Evolutionary conservation across 83 land plant species (phyloP).

Genomic region (Picea engelmannii): DNA sequence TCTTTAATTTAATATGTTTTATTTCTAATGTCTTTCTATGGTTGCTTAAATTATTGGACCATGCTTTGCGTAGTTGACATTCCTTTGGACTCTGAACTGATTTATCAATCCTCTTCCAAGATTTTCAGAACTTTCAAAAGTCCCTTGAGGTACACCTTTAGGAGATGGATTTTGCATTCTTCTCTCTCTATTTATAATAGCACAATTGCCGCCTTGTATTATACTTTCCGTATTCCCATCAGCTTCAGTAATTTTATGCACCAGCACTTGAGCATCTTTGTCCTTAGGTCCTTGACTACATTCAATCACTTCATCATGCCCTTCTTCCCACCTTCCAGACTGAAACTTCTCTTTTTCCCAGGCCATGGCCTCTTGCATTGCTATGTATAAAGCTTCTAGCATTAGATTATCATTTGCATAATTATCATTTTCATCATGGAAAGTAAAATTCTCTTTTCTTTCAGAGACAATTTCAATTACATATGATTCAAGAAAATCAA

Average conservation of each 20-base stretch:
- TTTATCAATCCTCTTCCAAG: neutral
- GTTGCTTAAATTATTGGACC: no score
- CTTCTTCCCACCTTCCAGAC: no score
- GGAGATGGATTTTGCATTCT: slow-evolving; percentile 1
- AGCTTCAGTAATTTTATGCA: no score
- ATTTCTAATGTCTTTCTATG: no score
- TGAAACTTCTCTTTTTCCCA: no score
- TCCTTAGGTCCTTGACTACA: no score
- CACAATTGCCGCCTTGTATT: neutral
- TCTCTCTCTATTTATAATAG: neutral
- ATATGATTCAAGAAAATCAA: slow-evolving; percentile 5
- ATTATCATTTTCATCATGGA: neutral
- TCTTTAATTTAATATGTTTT: neutral
- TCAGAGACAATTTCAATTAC: neutral
- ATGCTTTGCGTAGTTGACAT: no score
- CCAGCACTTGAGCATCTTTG: no score
- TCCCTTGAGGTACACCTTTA: neutral
- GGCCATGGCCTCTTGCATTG: neutral
- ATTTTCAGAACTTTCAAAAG: neutral
- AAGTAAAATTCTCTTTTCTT: neutral
- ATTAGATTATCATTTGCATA: neutral
- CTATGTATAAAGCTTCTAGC: neutral
- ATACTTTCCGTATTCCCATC: no score
- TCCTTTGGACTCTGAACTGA: no score
- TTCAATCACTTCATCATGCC: no score